These are phyloP conservation scores for Penicillium sp. DNA, from an alignment of 2,329 filamentous ascomycete genomes.

Conservation along the genomic window DNA sequence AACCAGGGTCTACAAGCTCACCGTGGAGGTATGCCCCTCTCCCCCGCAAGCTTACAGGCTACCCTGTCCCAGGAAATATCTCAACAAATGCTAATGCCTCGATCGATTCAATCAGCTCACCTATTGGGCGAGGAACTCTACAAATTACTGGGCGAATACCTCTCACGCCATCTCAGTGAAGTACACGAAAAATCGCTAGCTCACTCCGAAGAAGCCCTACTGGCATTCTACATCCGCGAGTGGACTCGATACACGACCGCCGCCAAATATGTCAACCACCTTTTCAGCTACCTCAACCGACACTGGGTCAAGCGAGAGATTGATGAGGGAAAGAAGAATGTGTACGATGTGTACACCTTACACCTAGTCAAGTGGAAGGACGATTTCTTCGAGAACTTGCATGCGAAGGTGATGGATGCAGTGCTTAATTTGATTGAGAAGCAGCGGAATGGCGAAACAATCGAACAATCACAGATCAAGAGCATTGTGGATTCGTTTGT, in stretches of 20 bases:
- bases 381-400: constrained; percentile 82
- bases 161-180: constrained; percentile 70
- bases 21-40: constrained; percentile 63
- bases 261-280: constrained; percentile 94
- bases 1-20: constrained; percentile 56
- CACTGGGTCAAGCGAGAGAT: constrained; percentile 99
- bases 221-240: constrained; percentile 92
- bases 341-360: constrained; percentile 96
- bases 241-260: constrained; percentile 95
- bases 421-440: constrained; percentile 95
- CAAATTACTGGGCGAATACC: constrained; percentile 82
- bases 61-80: background rate
- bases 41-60: background rate
- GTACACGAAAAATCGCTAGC: constrained; percentile 71
- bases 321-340: constrained; percentile 96
- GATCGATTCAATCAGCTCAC: constrained; percentile 62
- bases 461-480: constrained; percentile 96
- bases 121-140: constrained; percentile 95
- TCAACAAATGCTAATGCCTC: background rate
- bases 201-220: constrained; percentile 84
- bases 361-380: constrained; percentile 94
- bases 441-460: constrained; percentile 95
- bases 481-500: constrained; percentile 96
- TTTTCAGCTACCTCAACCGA: constrained; percentile 93
- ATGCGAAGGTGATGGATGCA: constrained; percentile 87